Base-by-base conservation (phyloP, 768 basidiomycete genomes). In the Pilatotrama ljubarskyi region DNA sequence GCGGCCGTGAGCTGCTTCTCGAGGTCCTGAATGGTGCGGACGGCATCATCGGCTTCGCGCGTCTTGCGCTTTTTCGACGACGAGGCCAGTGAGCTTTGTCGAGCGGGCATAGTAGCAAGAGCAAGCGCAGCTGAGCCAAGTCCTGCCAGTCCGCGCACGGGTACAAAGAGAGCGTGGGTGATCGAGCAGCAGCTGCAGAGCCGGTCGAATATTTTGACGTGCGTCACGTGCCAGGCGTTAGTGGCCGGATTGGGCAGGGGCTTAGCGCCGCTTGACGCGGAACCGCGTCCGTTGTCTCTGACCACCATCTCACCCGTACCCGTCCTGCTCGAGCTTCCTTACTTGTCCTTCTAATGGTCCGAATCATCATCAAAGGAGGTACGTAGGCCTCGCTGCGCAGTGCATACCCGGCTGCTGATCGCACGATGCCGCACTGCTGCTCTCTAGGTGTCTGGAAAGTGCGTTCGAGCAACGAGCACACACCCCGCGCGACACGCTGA, bases 301-400 rank as follows among this genome's bases (percentile, higher is more conserved):
- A 57, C 61, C 61, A 57, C 55, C 61, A 56, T 24, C 59, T 36
- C 41, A 42, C 22, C 46, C 36, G 7, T 10, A 13, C 24, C 50
- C 15, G 20, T 18, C 24, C 25, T 29, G n/a, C 29, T 26, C 18
- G 37, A 22, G 15, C 15, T 10, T 44, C 14, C 25, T 24, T 24
- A 48, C 8, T 22, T 1, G 20, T 24, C 37, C 15, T 32, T 18
- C 17, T 53, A 37, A 94, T 93, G 91, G 90, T 90, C 68, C 84
- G 92, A 72, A 93, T 92, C 35, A 93, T 94, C 71, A 93, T 93
- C 74, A 94, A 94, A 82, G 91, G 90, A 81, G 91, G 88, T 81
- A 61, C 58, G 85, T 76, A 49, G 10, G 14, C 29, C 47, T 20
- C 4, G 52, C 25, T 18, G 10, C 59, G 36, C 35, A 9, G 36